Conservation (phyloP, 805 yeast genomes). For the Spathaspora arborariae region DNA sequence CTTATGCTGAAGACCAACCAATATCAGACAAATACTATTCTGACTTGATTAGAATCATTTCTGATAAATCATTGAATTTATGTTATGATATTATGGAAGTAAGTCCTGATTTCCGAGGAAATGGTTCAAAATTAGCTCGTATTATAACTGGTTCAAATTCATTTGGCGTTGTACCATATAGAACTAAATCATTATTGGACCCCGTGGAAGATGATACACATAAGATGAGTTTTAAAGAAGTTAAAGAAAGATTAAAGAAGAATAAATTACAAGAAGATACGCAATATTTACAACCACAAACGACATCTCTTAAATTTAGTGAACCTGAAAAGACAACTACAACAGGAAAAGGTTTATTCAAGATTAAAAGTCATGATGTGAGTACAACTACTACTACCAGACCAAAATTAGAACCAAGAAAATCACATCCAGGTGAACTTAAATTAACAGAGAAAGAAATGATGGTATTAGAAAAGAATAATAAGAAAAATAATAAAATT, state of each 20-base stretch:
- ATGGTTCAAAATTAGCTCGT: slow-evolving; percentile 40
- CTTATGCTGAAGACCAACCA: slow-evolving; percentile 11
- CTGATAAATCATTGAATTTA: slow-evolving; percentile 31
- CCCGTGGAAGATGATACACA: slow-evolving; percentile 15
- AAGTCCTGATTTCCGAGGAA: slow-evolving; percentile 37
- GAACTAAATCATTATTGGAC: slow-evolving; percentile 38
- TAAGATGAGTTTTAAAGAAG: slow-evolving; percentile 4
- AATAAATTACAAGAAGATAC: slow-evolving; percentile 5
- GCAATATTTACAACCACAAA: slow-evolving; percentile 11
- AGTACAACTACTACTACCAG: slow-evolving; percentile 16
- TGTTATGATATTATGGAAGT: slow-evolving; percentile 33
- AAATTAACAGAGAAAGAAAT: not conserved
- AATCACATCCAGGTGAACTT: slow-evolving; percentile 40
- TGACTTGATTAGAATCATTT: slow-evolving; percentile 22
- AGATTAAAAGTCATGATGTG: slow-evolving; percentile 18
- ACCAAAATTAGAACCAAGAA: slow-evolving; percentile 31
- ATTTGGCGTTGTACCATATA: slow-evolving; percentile 37
- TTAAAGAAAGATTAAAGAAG: slow-evolving; percentile 5
- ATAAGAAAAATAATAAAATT: slow-evolving; percentile 22
- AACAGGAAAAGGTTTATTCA: slow-evolving; percentile 6
- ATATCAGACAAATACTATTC: slow-evolving; percentile 26
- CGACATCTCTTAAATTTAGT: slow-evolving; percentile 28
- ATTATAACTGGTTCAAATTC: slow-evolving; percentile 40
- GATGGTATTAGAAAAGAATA: too few relatives aligned
- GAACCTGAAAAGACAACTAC: slow-evolving; percentile 11